Evolutionary conservation across 2,329 filamentous ascomycete species (phyloP).

Genomic region (Alternaria brassicicola): DNA sequence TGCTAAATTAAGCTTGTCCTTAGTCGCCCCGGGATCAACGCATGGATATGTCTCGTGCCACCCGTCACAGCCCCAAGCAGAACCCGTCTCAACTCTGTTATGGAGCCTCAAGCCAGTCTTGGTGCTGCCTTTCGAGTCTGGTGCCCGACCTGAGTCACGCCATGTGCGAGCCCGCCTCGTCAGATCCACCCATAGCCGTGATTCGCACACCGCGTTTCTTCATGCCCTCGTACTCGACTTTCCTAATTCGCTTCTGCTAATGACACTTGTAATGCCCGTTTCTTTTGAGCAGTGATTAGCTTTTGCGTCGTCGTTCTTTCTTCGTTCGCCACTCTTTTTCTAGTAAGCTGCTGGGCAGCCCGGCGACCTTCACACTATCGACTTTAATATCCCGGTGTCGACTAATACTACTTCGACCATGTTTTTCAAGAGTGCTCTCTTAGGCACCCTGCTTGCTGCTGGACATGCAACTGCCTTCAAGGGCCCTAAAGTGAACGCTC

Average conservation of each 20-base stretch:
- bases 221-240: conserved; percentile 23
- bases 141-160: conserved; percentile 36
- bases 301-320: conserved; percentile 37
- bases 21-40: conserved; percentile 28
- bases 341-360: conserved; percentile 47
- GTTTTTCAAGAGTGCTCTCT: conserved; percentile 38
- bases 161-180: conserved; percentile 27
- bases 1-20: conserved; percentile 29
- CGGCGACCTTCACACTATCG: conserved; percentile 29
- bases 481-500: conserved; percentile 28
- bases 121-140: conserved; percentile 40
- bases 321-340: conserved; percentile 38
- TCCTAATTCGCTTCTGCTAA: conserved; percentile 37
- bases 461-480: conserved; percentile 41
- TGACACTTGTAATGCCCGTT: conserved; percentile 40
- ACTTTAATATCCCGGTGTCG: conserved; percentile 44
- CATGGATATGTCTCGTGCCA: conserved; percentile 36
- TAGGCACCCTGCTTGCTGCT: conserved; percentile 44
- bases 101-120: conserved; percentile 32
- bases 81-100: conserved; percentile 41
- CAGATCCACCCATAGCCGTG: conserved; percentile 26
- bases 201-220: conserved; percentile 24
- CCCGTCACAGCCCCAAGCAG: conserved; percentile 44
- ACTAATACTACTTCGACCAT: conserved; percentile 42
- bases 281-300: conserved; percentile 30